phyloP scores from a whole-genome alignment of 2,329 filamentous ascomycete genomes.

The Colletotrichum euphorbiae region DNA sequence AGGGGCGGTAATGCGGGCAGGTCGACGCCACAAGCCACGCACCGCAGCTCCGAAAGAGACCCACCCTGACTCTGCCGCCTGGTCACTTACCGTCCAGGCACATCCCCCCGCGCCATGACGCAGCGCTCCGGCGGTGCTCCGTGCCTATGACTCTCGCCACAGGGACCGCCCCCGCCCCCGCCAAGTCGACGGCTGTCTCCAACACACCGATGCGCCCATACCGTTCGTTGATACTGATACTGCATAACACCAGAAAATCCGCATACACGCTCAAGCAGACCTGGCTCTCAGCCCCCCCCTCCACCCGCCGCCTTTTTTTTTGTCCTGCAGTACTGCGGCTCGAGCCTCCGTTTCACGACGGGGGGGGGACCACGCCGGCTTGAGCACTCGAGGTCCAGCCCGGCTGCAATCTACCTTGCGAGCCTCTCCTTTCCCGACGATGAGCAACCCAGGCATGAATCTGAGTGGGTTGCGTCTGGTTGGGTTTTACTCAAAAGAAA shows the following conservation, averaged over 20 bases:
- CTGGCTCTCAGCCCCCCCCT: constrained; percentile 3
- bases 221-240: too few relatives aligned
- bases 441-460: not conserved
- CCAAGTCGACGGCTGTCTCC: constrained; percentile 9
- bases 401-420: constrained; percentile 2
- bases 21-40: not conserved
- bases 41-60: not conserved
- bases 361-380: constrained; percentile 3
- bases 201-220: not conserved
- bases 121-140: constrained; percentile 27
- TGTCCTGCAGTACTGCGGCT: constrained; percentile 3
- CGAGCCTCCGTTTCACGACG: constrained; percentile 38
- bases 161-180: constrained; percentile 31
- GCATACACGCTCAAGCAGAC: not conserved
- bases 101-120: constrained; percentile 36
- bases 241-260: not conserved
- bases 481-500: not conserved
- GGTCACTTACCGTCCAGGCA: constrained; percentile 19
- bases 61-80: not conserved
- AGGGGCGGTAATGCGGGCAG: not conserved
- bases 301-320: too few relatives aligned
- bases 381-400: constrained; percentile 13
- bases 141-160: constrained; percentile 23
- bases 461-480: not conserved
- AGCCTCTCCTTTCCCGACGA: not conserved